Conservation (phyloP, 2,329 filamentous ascomycete species). For the Stylonectria norvegica region DNA sequence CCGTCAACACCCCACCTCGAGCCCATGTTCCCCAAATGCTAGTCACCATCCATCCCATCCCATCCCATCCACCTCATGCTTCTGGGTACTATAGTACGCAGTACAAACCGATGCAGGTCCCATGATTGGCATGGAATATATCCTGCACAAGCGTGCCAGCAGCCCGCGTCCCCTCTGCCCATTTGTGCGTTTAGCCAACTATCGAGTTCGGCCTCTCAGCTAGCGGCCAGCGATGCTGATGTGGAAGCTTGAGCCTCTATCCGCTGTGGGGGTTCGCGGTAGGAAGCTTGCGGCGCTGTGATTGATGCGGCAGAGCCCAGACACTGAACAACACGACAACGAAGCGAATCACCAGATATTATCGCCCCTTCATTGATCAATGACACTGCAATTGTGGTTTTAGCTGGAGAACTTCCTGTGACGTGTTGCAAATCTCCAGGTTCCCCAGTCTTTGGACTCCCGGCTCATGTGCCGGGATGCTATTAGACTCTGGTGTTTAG, state of each 20-base stretch:
- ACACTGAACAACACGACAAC: slow-evolving; percentile 1
- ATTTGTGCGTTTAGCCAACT: slow-evolving; percentile 29
- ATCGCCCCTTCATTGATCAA: too few relatives aligned
- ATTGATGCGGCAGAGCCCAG: slow-evolving; percentile 24
- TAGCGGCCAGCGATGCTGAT: background rate
- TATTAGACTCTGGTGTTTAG: too few relatives aligned
- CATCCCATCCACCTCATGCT: background rate
- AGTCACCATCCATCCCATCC: background rate
- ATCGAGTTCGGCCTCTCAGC: slow-evolving; percentile 5
- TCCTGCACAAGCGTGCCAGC: slow-evolving; percentile 1
- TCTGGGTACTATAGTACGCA: slow-evolving; percentile 6
- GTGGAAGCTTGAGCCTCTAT: slow-evolving; percentile 2
- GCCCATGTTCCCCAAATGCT: slow-evolving; percentile 1
- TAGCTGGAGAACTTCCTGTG: slow-evolving; percentile 12
- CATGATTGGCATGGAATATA: slow-evolving; percentile 20
- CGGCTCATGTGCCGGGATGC: slow-evolving; percentile 1
- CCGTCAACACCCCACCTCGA: too few relatives aligned
- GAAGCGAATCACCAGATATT: background rate
- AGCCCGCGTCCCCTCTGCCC: slow-evolving; percentile 7
- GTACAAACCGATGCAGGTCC: slow-evolving; percentile 14
- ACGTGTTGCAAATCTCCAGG: slow-evolving; percentile 11
- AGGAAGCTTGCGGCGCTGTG: slow-evolving; percentile 8
- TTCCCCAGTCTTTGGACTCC: slow-evolving; percentile 12
- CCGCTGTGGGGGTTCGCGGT: background rate
- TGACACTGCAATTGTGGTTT: too few relatives aligned